Percentiles rank a stretch among this genome's conserved stretches.
Evolutionary conservation across 2,329 filamentous ascomycete genomes (phyloP).

Genomic region (Diaporthe sp.): DNA sequence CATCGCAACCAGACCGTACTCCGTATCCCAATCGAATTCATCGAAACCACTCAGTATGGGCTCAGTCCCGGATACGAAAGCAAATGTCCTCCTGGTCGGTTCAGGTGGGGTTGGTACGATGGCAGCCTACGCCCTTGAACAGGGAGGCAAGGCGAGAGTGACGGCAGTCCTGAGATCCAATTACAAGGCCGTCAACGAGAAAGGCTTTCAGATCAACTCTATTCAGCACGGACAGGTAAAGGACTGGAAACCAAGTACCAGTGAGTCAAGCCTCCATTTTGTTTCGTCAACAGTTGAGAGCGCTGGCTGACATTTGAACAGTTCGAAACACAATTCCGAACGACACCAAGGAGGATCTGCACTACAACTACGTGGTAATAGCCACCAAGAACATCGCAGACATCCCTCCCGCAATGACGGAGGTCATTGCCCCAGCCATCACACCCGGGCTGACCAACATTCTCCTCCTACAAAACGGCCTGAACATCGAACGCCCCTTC

Average conservation of each 20-base stretch:
- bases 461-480: constrained; percentile 69
- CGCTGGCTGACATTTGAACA: constrained; percentile 34
- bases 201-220: constrained; percentile 65
- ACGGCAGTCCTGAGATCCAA: constrained; percentile 68
- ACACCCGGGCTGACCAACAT: constrained; percentile 62
- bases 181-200: constrained; percentile 55
- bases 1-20: neutral
- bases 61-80: constrained; percentile 21
- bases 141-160: constrained; percentile 60
- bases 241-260: constrained; percentile 57
- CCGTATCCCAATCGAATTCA: neutral
- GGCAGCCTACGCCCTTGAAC: constrained; percentile 64
- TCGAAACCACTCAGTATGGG: constrained; percentile 19
- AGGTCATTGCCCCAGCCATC: constrained; percentile 63
- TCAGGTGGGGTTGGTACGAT: constrained; percentile 67
- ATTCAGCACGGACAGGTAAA: constrained; percentile 63
- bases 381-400: constrained; percentile 70
- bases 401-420: constrained; percentile 56
- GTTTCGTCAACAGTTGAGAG: neutral
- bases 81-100: constrained; percentile 62
- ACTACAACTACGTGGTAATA: constrained; percentile 66
- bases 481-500: constrained; percentile 71
- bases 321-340: constrained; percentile 61
- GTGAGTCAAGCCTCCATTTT: constrained; percentile 41
- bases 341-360: constrained; percentile 46